Evolutionary conservation across 768 basidiomycete genomes (phyloP), one percentile per base, ranked within the genome.

Genomic region (Cyathus striatus): DNA sequence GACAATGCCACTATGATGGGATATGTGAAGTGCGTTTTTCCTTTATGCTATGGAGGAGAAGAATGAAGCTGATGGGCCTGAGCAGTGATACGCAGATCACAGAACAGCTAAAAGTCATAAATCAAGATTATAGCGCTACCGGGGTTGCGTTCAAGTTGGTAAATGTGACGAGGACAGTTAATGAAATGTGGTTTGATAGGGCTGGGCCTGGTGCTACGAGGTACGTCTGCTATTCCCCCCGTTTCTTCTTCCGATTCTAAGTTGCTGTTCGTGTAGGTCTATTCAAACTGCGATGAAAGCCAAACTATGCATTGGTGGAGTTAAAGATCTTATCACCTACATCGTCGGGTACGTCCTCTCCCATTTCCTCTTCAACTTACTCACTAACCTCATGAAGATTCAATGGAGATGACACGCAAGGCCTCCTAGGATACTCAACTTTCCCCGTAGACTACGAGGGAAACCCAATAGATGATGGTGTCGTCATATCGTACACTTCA

Each of bases 341-440:
- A 62, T 62, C 27, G 63, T 65, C 24, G 61, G 66, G 52, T 68
- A 47, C 16, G 58, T 43, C 35, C 26, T 46, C n/a, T n/a, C n/a
- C n/a, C n/a, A n/a, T n/a, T n/a, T n/a, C n/a, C n/a, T n/a, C n/a
- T n/a, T n/a, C n/a, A n/a, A n/a, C n/a, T n/a, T n/a, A n/a, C n/a
- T n/a, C n/a, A n/a, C n/a, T n/a, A n/a, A n/a, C n/a, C n/a, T n/a
- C n/a, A n/a, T n/a, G 23, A 12, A 62, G 60, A 16, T 63, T 69
- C 54, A 48, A 47, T 32, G 53, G 52, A 23, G 61, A 59, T 14
- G 41, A 50, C 22, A 63, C 53, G 10, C 40, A 41, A 5, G 66
- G 68, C 14, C 57, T 72, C 1, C 60, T 75, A 14, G 64, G 73
- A 3, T 74, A 75, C 50, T 55, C 68, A 10, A 70, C 69, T 12